phyloP scores from a whole-genome alignment of 208 protist genomes.

The Trypanosoma mega region DNA sequence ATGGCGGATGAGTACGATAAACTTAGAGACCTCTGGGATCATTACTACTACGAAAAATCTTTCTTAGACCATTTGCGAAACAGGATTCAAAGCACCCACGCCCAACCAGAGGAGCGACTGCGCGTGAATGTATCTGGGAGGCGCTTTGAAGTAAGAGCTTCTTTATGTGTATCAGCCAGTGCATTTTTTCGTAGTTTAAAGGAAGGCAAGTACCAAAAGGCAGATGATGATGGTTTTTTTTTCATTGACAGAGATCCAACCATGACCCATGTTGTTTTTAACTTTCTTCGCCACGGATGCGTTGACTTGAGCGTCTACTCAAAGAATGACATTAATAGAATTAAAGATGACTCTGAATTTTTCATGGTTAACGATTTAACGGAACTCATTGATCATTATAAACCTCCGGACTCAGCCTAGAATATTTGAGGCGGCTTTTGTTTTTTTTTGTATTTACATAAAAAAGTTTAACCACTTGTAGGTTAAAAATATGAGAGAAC shows the following conservation, averaged over 20 bases:
- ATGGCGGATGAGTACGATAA: background rate
- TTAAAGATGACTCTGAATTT: background rate
- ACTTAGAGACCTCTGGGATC: background rate
- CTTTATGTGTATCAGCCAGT: background rate
- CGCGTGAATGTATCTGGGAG: conserved; percentile 1
- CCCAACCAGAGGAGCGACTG: background rate
- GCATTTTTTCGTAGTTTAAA: background rate
- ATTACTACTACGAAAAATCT: background rate
- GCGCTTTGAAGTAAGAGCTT: background rate
- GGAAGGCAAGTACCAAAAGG: background rate
- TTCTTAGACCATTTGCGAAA: background rate
- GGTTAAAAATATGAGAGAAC: no score
- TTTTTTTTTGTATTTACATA: no score
- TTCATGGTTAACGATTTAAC: background rate
- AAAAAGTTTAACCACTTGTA: no score
- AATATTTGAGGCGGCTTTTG: no score
- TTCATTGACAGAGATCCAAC: background rate
- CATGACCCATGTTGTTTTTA: background rate
- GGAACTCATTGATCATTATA: conserved; percentile 10
- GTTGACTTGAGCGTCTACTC: background rate
- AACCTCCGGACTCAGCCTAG: no score
- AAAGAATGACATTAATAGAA: background rate
- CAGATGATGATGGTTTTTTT: background rate
- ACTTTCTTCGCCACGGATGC: background rate
- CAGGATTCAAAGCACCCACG: background rate